These are phyloP conservation scores for Berkeleyomyces rouxiae DNA, from an alignment of 2,329 filamentous ascomycete genomes.

Conservation along the genomic window DNA sequence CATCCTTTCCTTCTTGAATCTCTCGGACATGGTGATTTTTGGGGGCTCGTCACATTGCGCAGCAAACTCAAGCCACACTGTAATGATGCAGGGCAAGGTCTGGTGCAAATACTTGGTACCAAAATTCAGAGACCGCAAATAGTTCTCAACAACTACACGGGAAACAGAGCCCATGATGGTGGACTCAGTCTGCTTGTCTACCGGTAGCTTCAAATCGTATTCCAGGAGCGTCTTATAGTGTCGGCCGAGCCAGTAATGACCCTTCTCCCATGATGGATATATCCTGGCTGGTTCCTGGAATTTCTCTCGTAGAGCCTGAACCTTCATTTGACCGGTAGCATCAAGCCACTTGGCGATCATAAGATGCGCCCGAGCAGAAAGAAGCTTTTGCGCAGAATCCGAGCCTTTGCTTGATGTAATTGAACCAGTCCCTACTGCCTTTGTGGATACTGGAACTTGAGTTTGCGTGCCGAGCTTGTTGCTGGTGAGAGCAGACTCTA, in stretches of 20 bases:
- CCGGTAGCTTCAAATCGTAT: conserved; percentile 62
- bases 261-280: conserved; percentile 72
- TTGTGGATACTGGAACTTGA: not conserved
- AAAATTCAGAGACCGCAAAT: conserved; percentile 67
- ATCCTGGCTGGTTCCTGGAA: conserved; percentile 70
- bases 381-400: conserved; percentile 37
- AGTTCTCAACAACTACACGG: conserved; percentile 85
- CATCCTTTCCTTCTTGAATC: conserved; percentile 39
- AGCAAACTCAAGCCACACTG: conserved; percentile 85
- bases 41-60: conserved; percentile 51
- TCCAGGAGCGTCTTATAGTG: conserved; percentile 96
- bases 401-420: conserved; percentile 12
- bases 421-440: conserved; percentile 1
- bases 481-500: conserved; percentile 70
- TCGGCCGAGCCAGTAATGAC: conserved; percentile 88
- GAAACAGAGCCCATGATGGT: conserved; percentile 69
- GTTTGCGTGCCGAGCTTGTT: not conserved
- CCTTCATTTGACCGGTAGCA: conserved; percentile 80
- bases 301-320: conserved; percentile 58
- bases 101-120: conserved; percentile 95
- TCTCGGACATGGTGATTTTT: conserved; percentile 32
- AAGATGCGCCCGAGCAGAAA: conserved; percentile 66
- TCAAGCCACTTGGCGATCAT: conserved; percentile 95
- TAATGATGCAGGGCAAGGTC: conserved; percentile 78
- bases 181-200: conserved; percentile 59